Evolutionary conservation across 106 monocot genomes (phyloP).

Genomic region (Phalaenopsis equestris): DNA sequence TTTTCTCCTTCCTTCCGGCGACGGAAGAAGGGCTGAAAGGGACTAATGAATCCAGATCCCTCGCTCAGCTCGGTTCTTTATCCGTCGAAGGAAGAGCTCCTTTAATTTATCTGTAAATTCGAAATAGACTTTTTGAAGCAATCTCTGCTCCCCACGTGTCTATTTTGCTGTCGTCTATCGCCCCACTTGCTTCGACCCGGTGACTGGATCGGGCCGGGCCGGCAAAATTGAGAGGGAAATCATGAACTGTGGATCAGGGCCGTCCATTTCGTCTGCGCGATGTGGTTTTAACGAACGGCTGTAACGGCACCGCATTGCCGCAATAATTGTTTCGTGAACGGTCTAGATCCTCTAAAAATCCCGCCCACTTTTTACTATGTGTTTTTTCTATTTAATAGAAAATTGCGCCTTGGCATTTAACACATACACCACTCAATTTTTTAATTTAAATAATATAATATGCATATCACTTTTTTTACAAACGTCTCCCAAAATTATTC

Average conservation of each 20-base stretch:
- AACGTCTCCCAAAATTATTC: no score
- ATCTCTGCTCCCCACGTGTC: conserved; percentile 4
- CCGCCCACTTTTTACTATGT: no score
- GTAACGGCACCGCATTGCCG: neutral
- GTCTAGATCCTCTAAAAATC: neutral
- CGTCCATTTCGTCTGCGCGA: neutral
- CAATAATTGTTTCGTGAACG: neutral
- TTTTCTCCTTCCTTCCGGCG: neutral
- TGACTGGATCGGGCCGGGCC: no score
- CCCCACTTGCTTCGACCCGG: neutral
- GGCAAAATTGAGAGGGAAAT: neutral
- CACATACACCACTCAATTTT: no score
- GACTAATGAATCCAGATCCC: neutral
- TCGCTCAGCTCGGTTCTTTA: neutral
- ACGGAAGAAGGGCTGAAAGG: neutral
- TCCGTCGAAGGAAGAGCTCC: neutral
- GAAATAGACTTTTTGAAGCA: no score
- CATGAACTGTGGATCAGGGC: neutral
- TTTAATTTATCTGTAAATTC: neutral
- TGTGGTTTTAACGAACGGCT: neutral
- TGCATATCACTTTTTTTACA: no score
- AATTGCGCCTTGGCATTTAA: no score
- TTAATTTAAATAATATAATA: no score
- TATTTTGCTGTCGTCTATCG: neutral
- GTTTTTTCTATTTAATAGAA: no score